Conservation (phyloP, 2,329 filamentous ascomycete genomes). For the Atkinsonella hypoxylon region DNA sequence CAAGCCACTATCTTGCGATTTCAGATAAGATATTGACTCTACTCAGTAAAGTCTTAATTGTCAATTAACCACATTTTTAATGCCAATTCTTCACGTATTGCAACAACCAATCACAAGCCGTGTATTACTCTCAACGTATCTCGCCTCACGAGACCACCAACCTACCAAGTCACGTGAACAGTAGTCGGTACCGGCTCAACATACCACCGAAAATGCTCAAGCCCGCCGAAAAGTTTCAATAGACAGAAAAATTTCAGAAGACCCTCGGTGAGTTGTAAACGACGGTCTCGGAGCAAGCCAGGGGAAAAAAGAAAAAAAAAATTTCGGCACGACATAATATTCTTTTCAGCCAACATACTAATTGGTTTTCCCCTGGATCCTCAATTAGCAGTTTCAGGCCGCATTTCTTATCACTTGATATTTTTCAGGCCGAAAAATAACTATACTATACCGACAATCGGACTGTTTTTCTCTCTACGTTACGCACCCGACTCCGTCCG, state of each 20-base stretch:
- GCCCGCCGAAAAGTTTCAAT: constrained; percentile 19
- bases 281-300: not conserved
- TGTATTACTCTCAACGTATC: not conserved
- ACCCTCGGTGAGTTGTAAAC: constrained; percentile 9
- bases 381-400: not conserved
- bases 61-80: not conserved
- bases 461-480: too few relatives aligned
- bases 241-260: constrained; percentile 20
- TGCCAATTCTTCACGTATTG: not conserved
- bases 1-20: too few relatives aligned
- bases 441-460: constrained; percentile 1
- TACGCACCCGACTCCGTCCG: constrained; percentile 3
- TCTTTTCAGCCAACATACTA: constrained; percentile 6
- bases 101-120: not conserved
- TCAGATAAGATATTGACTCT: too few relatives aligned
- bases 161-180: constrained; percentile 6
- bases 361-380: constrained; percentile 9
- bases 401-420: not conserved
- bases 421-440: not conserved
- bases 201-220: constrained; percentile 17
- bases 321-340: not conserved
- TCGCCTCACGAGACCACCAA: not conserved
- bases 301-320: not conserved
- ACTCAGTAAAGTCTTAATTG: not conserved
- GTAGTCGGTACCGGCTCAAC: constrained; percentile 19